Conservation (phyloP, 2,329 filamentous ascomycete genomes). For the Drechslerella dactyloides region DNA sequence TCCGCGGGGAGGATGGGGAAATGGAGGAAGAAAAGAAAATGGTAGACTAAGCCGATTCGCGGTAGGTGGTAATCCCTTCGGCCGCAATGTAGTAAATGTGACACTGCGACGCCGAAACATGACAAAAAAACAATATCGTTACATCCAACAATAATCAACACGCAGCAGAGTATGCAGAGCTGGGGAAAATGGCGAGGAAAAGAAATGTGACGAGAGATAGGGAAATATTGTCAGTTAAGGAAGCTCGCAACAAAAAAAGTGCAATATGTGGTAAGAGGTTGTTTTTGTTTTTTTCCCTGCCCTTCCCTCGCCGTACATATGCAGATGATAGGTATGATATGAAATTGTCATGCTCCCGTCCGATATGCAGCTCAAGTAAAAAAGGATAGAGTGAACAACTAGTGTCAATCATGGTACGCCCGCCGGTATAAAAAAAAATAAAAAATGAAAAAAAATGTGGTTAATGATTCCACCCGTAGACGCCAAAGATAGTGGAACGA, state of each 20-base stretch:
- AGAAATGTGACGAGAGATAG: background rate
- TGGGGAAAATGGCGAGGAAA: constrained; percentile 12
- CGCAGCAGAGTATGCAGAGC: constrained; percentile 24
- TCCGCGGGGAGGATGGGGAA: background rate
- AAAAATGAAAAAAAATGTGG: constrained; percentile 11
- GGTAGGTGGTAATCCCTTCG: constrained; percentile 35
- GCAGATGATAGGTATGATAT: constrained; percentile 1
- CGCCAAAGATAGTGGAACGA: constrained; percentile 33
- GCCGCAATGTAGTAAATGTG: constrained; percentile 28
- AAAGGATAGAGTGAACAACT: background rate
- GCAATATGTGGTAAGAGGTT: background rate
- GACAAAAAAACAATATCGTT: constrained; percentile 41
- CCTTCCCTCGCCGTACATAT: background rate
- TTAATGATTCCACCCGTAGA: constrained; percentile 40
- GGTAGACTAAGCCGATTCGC: constrained; percentile 26
- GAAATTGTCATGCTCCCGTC: background rate
- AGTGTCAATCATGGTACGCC: constrained; percentile 9
- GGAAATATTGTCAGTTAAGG: background rate
- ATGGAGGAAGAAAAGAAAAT: constrained; percentile 15
- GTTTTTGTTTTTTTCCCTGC: no score
- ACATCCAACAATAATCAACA: constrained; percentile 45
- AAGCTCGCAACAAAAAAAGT: background rate
- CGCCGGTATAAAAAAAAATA: constrained; percentile 3
- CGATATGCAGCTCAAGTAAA: background rate
- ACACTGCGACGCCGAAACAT: constrained; percentile 32